Percentiles rank a stretch among this genome's conserved stretches.
Conservation (phyloP, 768 basidiomycete genomes). For the Erythrobasidium yunnanense region DNA sequence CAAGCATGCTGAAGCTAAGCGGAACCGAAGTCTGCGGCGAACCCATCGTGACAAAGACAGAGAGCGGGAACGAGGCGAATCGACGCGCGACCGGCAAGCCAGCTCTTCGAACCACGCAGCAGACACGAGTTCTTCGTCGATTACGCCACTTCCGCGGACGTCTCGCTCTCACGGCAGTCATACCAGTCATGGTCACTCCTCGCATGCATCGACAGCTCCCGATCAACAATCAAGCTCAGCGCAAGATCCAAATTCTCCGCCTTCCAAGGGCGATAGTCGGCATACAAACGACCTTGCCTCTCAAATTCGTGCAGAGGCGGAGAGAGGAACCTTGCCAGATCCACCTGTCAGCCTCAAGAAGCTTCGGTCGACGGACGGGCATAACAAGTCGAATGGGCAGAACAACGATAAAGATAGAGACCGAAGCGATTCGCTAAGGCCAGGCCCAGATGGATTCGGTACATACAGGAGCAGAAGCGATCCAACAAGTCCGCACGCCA, state of each 20-base stretch:
- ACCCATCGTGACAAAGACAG: slow-evolving; percentile 1
- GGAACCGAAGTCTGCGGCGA: slow-evolving; percentile 41
- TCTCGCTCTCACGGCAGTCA: neutral
- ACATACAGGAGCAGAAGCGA: neutral
- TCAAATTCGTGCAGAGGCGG: neutral
- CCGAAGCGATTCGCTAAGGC: slow-evolving; percentile 4
- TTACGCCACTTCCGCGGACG: too few species aligned
- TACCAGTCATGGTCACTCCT: too few species aligned
- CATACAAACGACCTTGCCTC: too few species aligned
- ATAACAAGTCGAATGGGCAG: slow-evolving; percentile 31
- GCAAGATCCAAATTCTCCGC: too few species aligned
- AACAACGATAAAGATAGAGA: slow-evolving; percentile 34
- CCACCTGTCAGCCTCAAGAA: slow-evolving; percentile 18
- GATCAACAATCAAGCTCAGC: too few species aligned
- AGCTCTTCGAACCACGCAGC: too few species aligned
- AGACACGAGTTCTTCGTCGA: too few species aligned
- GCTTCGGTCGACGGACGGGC: neutral
- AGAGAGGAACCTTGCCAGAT: neutral
- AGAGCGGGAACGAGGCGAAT: neutral
- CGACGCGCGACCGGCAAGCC: too few species aligned
- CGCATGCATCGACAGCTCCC: too few species aligned
- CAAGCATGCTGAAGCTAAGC: slow-evolving; percentile 72
- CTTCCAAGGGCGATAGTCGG: too few species aligned
- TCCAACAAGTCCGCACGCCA: neutral
- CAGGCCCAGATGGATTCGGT: neutral